phyloP scores from a whole-genome alignment of 495 filamentous ascomycete species.

The Monascus purpureus region DNA sequence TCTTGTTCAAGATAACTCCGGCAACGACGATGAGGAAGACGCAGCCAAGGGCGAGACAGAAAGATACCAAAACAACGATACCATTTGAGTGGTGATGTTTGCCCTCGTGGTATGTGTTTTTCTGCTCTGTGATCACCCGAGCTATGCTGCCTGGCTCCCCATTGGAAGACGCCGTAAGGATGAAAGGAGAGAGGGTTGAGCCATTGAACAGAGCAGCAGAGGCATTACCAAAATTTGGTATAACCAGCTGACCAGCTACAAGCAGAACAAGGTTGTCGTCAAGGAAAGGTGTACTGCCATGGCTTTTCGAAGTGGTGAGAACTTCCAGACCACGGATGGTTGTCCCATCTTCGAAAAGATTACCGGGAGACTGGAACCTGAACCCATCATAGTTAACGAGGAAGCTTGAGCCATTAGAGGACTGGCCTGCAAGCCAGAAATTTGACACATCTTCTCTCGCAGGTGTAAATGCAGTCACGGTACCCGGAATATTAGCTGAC shows the following conservation, averaged over 20 bases:
- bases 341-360: slow-evolving; percentile 47
- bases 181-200: slow-evolving; percentile 58
- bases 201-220: slow-evolving; percentile 87
- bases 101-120: slow-evolving; percentile 34
- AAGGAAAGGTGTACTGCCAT: slow-evolving; percentile 50
- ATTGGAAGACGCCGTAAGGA: slow-evolving; percentile 53
- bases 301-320: slow-evolving; percentile 50
- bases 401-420: slow-evolving; percentile 54
- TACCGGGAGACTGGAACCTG: slow-evolving; percentile 41
- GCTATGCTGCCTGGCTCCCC: slow-evolving; percentile 58
- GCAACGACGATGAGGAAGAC: slow-evolving; percentile 79
- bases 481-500: slow-evolving; percentile 51
- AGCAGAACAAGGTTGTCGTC: slow-evolving; percentile 57
- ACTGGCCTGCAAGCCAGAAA: slow-evolving; percentile 67
- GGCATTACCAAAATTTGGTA: slow-evolving; percentile 64
- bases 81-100: slow-evolving; percentile 56
- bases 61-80: slow-evolving; percentile 81
- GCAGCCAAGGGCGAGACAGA: slow-evolving; percentile 75
- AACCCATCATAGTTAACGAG: slow-evolving; percentile 62
- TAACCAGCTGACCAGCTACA: slow-evolving; percentile 61
- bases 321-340: slow-evolving; percentile 68
- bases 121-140: slow-evolving; percentile 60
- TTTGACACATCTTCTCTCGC: slow-evolving; percentile 49
- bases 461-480: slow-evolving; percentile 60
- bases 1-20: slow-evolving; percentile 70